Conservation (phyloP, 768 basidiomycete genomes). For the Panaeolus cyanescens region DNA sequence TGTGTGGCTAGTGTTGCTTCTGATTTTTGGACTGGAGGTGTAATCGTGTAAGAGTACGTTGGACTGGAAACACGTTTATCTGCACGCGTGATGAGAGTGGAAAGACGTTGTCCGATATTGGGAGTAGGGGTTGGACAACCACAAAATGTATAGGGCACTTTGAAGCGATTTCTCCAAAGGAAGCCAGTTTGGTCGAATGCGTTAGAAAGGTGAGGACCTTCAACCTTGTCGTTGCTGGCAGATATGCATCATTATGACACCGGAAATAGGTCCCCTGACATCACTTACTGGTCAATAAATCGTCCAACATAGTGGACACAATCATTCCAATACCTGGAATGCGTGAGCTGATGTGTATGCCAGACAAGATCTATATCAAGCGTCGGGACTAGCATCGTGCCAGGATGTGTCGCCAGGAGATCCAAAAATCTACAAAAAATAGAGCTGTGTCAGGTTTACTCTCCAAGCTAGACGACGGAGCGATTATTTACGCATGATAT, state of each 20-base stretch:
- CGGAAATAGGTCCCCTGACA: not conserved
- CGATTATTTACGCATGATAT: constrained; percentile 53
- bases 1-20: constrained; percentile 42
- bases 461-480: not conserved
- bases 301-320: constrained; percentile 43
- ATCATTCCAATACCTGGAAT: constrained; percentile 44
- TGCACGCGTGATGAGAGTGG: constrained; percentile 27
- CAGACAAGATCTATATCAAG: constrained; percentile 77
- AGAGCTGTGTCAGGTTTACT: not conserved
- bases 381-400: constrained; percentile 55
- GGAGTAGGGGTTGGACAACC: constrained; percentile 56
- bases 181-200: constrained; percentile 28
- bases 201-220: constrained; percentile 21
- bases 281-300: constrained; percentile 58
- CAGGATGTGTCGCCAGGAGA: constrained; percentile 45
- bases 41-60: constrained; percentile 33
- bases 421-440: constrained; percentile 49
- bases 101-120: constrained; percentile 43
- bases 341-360: constrained; percentile 73
- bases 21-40: constrained; percentile 30
- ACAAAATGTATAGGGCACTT: constrained; percentile 56
- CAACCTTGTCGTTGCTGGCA: constrained; percentile 33
- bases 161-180: constrained; percentile 31
- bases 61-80: constrained; percentile 12
- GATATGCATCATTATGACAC: constrained; percentile 22